phyloP scores from a whole-genome alignment of 768 basidiomycete species.

The Calvatia gigantea region DNA sequence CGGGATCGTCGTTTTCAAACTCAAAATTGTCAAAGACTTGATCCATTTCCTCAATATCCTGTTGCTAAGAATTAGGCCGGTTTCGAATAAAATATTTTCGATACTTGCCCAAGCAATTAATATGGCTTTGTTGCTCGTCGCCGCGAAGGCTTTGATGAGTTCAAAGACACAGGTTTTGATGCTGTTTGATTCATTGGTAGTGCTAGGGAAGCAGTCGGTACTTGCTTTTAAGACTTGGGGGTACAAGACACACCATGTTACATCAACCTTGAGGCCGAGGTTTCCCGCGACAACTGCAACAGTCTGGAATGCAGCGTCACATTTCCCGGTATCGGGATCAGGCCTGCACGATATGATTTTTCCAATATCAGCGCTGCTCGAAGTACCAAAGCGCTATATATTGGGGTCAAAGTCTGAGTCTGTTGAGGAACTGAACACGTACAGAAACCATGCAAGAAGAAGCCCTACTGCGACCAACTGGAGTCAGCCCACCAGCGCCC shows the following conservation, averaged over 20 bases:
- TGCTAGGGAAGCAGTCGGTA: not conserved
- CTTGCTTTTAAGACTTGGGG: not conserved
- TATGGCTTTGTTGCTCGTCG: constrained; percentile 9
- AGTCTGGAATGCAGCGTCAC: not conserved
- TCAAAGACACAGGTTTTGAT: constrained; percentile 10
- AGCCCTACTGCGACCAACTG: not conserved
- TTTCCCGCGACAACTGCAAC: not conserved
- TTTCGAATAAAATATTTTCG: not conserved
- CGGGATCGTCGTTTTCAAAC: constrained; percentile 10
- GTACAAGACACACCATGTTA: not conserved
- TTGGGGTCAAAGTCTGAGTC: not conserved
- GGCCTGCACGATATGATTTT: not conserved
- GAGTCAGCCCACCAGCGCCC: not conserved
- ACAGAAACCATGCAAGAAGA: not conserved
- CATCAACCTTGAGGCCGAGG: not conserved
- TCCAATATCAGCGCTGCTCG: not conserved
- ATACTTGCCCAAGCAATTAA: constrained; percentile 10
- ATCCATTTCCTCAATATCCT: constrained; percentile 6
- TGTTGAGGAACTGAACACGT: not conserved
- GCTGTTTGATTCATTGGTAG: not conserved
- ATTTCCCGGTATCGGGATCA: not conserved
- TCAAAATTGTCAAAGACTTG: constrained; percentile 13
- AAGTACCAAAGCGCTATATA: not conserved
- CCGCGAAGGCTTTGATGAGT: constrained; percentile 4
- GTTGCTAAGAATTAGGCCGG: not conserved